Base-by-base conservation (phyloP, 495 filamentous ascomycete genomes). In the Letharia columbiana region DNA sequence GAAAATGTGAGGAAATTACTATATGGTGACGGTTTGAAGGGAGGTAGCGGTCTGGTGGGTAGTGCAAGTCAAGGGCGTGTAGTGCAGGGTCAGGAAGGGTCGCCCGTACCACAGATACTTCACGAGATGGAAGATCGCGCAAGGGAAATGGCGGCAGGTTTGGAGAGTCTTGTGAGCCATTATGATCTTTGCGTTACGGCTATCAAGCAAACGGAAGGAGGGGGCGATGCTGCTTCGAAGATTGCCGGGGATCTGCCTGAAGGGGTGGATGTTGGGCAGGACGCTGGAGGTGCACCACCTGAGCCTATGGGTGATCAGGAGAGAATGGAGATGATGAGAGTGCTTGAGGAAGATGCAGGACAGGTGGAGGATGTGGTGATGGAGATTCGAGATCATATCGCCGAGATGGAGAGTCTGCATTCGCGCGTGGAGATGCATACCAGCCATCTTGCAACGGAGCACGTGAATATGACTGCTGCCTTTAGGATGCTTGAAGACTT, bases 181-280 rank as follows among this genome's bases (percentile, higher is more conserved):
- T 98, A 96, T 70, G 94, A 98, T 75, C 86, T 95, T 64, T 98
- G 94, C 72, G 91, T 94, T 31, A 92, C 86, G 5, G 95, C 95
- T 0, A 87, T 98, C 40, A 89, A 91, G 68, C 89, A 93, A 66
- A 96, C 93, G 3, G 92, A 98, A 78, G 94, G 92, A 35, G 92
- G 91, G 17, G 86, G 83, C 31, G 87, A 88, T 23, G 91, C 91
- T 9, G 83, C 87, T 49, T 80, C 83, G 49, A 81, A 85, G 44
- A 83, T 87, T 63, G 80, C 81, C 17, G 82, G 82, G 5, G 82
- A 88, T 67, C 82, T 84, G 68, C 85, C 85, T 41, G 79, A 81
- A 2, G 84, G 82, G 11, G 82, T 90, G 9, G 82, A 82, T 20
- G 81, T 87, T 52, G 84, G 79, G 17, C 75, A 78, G 15, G 81